Conservation (phyloP, 495 filamentous ascomycete genomes). For the Amniculicola lignicola region DNA sequence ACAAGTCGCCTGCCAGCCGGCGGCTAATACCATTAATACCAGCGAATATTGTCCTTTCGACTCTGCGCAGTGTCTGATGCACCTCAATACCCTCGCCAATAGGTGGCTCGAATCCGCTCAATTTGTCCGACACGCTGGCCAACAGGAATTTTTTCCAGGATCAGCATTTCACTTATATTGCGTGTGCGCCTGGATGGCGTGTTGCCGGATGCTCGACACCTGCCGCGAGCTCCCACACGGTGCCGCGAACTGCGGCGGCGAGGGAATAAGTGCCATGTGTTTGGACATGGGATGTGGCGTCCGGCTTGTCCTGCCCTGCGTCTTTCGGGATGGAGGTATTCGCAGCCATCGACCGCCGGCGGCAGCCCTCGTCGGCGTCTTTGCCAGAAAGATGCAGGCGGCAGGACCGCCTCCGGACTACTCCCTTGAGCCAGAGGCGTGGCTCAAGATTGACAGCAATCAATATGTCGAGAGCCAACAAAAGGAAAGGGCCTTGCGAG, state of each 20-base stretch:
- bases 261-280: slow-evolving; percentile 15
- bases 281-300: background rate
- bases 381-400: slow-evolving; percentile 26
- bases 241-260: slow-evolving; percentile 1
- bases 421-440: slow-evolving; percentile 11
- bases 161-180: slow-evolving; percentile 6
- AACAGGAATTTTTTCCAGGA: slow-evolving; percentile 20
- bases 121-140: slow-evolving; percentile 26
- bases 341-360: background rate
- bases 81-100: slow-evolving; percentile 17
- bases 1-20: slow-evolving; percentile 19
- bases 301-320: background rate
- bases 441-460: slow-evolving; percentile 24
- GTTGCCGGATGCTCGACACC: slow-evolving; percentile 10
- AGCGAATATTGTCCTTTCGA: slow-evolving; percentile 1
- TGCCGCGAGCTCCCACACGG: slow-evolving; percentile 2
- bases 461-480: slow-evolving; percentile 26
- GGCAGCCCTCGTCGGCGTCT: slow-evolving; percentile 4
- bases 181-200: slow-evolving; percentile 16
- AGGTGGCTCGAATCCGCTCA: background rate
- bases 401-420: slow-evolving; percentile 11
- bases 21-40: slow-evolving; percentile 30
- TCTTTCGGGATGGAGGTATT: background rate
- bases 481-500: slow-evolving; percentile 1
- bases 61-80: background rate